Base-by-base conservation (phyloP, 108 stramenopile genomes). In the Licmophora abbreviata region DNA sequence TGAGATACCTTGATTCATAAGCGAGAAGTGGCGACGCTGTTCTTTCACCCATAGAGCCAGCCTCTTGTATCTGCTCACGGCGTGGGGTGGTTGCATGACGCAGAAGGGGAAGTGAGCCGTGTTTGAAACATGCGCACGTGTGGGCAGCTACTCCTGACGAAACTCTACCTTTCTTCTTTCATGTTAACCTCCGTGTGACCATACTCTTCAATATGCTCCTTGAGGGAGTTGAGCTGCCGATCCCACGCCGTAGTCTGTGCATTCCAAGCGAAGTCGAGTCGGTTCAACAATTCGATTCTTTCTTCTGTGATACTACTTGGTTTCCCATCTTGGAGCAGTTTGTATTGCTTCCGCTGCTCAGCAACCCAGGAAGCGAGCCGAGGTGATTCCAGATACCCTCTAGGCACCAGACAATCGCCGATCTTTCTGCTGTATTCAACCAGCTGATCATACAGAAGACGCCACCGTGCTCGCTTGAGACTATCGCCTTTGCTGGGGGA, bases 21-120 rank as follows among this genome's bases (percentile, higher is more conserved):
- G 44, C 4, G 47, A 37, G 47, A 72, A 82, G 28, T 74, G 67
- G 5, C 67, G 23, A 35, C 85, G 54, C 56, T 81, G 79, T 23
- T 54, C 54, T 62, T 65, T 71, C 5, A 73, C 72, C 79, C 79
- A 81, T 7, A 43, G 44, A 4, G 68, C 74, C 1, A 81, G 49
- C 41, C 71, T 67, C 0, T 59, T 63, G 48, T 66, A 58, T n/a
- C n/a, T n/a, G n/a, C n/a, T n/a, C n/a, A n/a, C n/a, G n/a, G n/a
- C n/a, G n/a, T n/a, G n/a, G n/a, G n/a, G n/a, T n/a, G n/a, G n/a
- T n/a, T n/a, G n/a, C n/a, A n/a, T n/a, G n/a, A n/a, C n/a, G n/a
- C n/a, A n/a, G n/a, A n/a, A n/a, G n/a, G n/a, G n/a, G n/a, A n/a
- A n/a, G n/a, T n/a, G n/a, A n/a, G n/a, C n/a, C n/a, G n/a, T n/a